Base-by-base conservation (phyloP, 176 grass and related monocot genomes). In the Pontederia crassipes region DNA sequence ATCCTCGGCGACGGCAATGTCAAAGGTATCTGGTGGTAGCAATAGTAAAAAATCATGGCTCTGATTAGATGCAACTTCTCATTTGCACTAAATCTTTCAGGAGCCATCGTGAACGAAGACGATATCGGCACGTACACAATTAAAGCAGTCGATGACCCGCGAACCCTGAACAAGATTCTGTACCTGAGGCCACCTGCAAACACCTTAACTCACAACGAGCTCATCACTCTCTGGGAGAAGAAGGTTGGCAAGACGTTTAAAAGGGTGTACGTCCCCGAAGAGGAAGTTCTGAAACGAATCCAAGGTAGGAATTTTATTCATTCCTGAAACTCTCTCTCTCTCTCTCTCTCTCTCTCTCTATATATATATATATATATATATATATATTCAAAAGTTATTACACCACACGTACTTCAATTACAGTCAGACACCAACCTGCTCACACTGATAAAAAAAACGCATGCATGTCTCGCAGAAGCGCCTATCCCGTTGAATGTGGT, bases 141-240 rank as follows among this genome's bases (percentile, higher is more conserved):
- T n/a, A 67, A 68, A 67, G 47, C 77, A 10, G 72, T 68, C 3
- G 69, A 79, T 62, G 69, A 79, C 72, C 69, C 77, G 17, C 67
- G 70, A 73, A 61, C 70, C 15, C 5, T 61, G 55, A 79, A 74
- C 77, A 73, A 79, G 32, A 55, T 74, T 68, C 52, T 79, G 27
- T 67, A 79, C 45, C 53, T 74, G 20, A 68, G 60, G 4, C 77
- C 77, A 1, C 54, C 69, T 0, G 48, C 45, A 15, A 79, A 74
- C 45, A 62, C 52, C 28, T 53, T 62, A 66, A 68, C 77, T 0
- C 70, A 55, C 45, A 79, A 79, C 28, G 70, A 79, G 45, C 61
- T 79, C 7, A 54, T 79, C n/a, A 62, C 77, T 53, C 61, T 79
- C 46, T 79, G 77, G 77, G 77, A 79, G 62, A 79, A 48, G 49